Evolutionary conservation across 768 basidiomycete species (phyloP).

Genomic region (Boletus tomentosulus): DNA sequence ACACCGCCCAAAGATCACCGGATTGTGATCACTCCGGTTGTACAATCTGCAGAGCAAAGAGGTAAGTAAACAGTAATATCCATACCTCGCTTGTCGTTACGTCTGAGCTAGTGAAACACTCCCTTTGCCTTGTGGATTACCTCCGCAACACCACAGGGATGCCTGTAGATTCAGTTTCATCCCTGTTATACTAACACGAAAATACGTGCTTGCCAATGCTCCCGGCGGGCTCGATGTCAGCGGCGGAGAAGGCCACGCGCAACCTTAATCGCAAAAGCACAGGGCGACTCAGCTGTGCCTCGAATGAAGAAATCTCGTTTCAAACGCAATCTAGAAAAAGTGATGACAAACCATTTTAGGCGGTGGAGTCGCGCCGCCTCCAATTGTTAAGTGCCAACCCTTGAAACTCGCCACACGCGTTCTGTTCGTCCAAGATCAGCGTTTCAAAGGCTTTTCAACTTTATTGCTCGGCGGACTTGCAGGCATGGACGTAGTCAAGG

Average conservation of each 20-base stretch:
- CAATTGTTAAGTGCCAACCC: neutral
- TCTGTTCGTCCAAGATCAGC: neutral
- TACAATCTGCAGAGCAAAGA: neutral
- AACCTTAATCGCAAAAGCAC: neutral
- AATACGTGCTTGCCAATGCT: neutral
- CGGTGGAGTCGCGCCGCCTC: neutral
- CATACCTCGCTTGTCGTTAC: neutral
- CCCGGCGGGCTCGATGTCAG: neutral
- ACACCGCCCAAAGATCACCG: neutral
- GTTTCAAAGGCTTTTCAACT: neutral
- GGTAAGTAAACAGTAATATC: neutral
- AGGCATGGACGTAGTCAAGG: conserved; percentile 91
- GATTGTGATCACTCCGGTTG: neutral
- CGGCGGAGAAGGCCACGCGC: neutral
- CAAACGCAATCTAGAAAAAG: neutral
- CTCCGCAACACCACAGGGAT: neutral
- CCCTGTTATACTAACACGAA: neutral
- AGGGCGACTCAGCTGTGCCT: neutral
- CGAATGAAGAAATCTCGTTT: neutral
- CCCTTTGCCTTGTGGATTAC: neutral
- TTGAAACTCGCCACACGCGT: neutral
- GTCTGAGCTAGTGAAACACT: neutral
- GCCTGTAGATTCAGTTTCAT: neutral
- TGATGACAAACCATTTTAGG: neutral
- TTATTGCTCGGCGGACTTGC: neutral